phyloP scores from a whole-genome alignment of 352 stramenopile species.

The Albugo laibachii region DNA sequence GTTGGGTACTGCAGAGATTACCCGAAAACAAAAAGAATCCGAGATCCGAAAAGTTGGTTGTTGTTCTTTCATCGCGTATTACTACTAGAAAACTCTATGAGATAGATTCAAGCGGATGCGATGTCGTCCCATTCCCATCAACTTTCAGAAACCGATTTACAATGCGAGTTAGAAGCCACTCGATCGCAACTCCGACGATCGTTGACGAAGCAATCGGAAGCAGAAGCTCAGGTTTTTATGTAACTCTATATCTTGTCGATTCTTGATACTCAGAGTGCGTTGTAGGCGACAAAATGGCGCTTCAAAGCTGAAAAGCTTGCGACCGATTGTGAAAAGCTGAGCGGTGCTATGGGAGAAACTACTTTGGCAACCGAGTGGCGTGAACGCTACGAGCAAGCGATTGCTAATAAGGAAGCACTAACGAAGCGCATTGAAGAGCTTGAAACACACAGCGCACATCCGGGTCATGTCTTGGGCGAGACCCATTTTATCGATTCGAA shows the following conservation, averaged over 20 bases:
- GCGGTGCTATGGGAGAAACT: slow-evolving; percentile 68
- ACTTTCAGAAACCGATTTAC: slow-evolving; percentile 55
- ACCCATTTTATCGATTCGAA: slow-evolving; percentile 3
- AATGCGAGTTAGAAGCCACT: slow-evolving; percentile 41
- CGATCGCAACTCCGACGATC: slow-evolving; percentile 52
- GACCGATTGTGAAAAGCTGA: slow-evolving; percentile 76
- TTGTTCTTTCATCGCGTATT: background rate
- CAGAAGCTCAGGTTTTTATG: slow-evolving; percentile 20
- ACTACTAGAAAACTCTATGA: background rate
- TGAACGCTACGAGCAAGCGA: slow-evolving; percentile 58
- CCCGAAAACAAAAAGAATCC: slow-evolving; percentile 75
- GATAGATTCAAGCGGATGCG: slow-evolving; percentile 60
- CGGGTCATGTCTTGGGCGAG: slow-evolving; percentile 10
- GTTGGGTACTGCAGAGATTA: slow-evolving; percentile 33
- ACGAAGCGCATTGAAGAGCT: slow-evolving; percentile 58
- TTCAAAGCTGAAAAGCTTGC: slow-evolving; percentile 72
- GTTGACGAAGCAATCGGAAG: slow-evolving; percentile 58
- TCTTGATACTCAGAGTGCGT: background rate
- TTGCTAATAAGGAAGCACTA: slow-evolving; percentile 52
- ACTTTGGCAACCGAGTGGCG: slow-evolving; percentile 71
- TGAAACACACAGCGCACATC: slow-evolving; percentile 5
- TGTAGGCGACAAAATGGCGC: slow-evolving; percentile 52
- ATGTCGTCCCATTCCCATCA: slow-evolving; percentile 57
- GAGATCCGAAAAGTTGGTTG: slow-evolving; percentile 60
- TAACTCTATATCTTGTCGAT: background rate